These are phyloP conservation scores for Citrus medica DNA, from an alignment of 345 rosid species.

Conservation along the genomic window DNA sequence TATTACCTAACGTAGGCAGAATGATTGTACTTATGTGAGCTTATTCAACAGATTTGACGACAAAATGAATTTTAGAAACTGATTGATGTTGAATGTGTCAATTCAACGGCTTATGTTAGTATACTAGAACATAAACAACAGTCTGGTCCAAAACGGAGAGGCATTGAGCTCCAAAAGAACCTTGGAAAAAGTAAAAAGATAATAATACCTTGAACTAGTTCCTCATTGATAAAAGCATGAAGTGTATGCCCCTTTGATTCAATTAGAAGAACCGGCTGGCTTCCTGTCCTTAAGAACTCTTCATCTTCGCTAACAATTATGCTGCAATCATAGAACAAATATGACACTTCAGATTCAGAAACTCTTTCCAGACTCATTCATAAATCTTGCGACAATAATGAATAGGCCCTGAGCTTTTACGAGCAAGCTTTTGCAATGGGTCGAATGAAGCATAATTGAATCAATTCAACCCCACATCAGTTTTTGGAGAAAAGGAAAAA, in stretches of 20 bases:
- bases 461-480: neutral
- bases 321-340: conserved; percentile 36
- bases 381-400: no score
- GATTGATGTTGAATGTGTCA: neutral
- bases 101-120: neutral
- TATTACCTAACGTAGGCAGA: conserved; percentile 47
- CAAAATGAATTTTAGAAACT: neutral
- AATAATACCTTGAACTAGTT: conserved; percentile 50
- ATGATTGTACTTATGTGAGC: neutral
- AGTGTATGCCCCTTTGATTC: conserved; percentile 95
- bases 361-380: neutral
- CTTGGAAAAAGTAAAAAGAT: neutral
- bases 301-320: conserved; percentile 51
- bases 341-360: neutral
- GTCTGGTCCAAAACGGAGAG: neutral
- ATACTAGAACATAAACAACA: neutral
- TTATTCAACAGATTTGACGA: neutral
- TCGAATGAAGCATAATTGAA: no score
- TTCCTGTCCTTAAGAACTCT: conserved; percentile 56
- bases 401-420: neutral
- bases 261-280: conserved; percentile 53
- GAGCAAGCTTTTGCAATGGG: no score
- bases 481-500: neutral
- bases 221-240: conserved; percentile 75
- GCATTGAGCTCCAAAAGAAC: neutral